Evolutionary conservation across 108 stramenopile genomes (phyloP), one percentile per base, ranked within the genome.

Genomic region (Cyclotella kingstonii): DNA sequence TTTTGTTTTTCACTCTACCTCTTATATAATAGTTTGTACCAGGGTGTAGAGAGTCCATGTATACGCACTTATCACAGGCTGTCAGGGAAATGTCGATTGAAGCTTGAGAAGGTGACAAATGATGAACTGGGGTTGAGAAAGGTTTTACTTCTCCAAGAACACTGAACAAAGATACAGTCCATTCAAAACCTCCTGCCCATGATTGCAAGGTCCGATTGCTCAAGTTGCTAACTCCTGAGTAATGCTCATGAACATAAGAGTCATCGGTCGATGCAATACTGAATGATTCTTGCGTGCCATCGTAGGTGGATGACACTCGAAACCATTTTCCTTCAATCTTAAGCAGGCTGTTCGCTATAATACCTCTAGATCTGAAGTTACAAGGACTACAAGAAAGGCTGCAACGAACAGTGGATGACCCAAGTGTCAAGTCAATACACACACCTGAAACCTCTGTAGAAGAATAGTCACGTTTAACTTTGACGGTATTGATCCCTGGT

Each of bases 161-260:
- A 54, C 60, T 54, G 12, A 83, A 55, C 43, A 91, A 82, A 9
- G 68, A 61, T 2, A 93, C 84, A 1, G 77, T 69, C 89, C 89
- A 93, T 54, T 79, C 81, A 65, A 83, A 89, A 4, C 87, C 87
- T 34, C 83, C 64, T 1, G 82, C 77, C 85, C 85, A 89, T 17
- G 51, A 34, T 29, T 81, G 74, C 18, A 87, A 38, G 12, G 40
- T 48, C n/a, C 35, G 27, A 12, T 49, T 40, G 10, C 14, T 48
- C 3, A 66, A 46, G 45, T 47, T 33, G 34, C 14, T 62, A 27
- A 47, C 70, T 22, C 68, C 86, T 11, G 62, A 46, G 66, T 81
- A 89, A 10, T 51, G 60, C 18, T 45, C 29, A 4, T 56, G 63
- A 30, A 85, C 63, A 21, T 73, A 68, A 22, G 81, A 83, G 51